Conservation (phyloP, 768 basidiomycete species). For the Paxillus involutus region DNA sequence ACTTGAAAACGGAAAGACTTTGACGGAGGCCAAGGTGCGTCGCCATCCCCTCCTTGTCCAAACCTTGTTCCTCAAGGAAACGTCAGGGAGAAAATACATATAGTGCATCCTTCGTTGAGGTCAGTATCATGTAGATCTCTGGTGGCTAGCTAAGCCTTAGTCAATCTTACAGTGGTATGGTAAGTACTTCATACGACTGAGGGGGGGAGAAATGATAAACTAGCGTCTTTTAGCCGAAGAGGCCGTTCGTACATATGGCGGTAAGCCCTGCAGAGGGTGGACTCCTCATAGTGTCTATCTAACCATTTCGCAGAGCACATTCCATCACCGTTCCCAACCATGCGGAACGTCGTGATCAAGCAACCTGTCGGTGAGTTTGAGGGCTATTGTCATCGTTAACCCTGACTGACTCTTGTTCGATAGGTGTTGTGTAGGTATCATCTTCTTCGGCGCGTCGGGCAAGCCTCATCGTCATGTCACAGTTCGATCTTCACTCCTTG, state of each 20-base stretch:
- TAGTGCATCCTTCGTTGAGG: constrained; percentile 83
- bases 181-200: constrained; percentile 27
- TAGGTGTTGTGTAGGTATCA: constrained; percentile 48
- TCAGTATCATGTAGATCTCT: constrained; percentile 30
- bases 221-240: constrained; percentile 69
- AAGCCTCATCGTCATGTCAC: constrained; percentile 6
- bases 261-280: constrained; percentile 35
- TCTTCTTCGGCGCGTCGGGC: not conserved
- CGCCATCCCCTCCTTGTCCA: not conserved
- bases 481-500: constrained; percentile 83
- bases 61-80: not conserved
- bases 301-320: constrained; percentile 60
- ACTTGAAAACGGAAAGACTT: constrained; percentile 92
- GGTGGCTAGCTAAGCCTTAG: not conserved
- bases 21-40: constrained; percentile 75
- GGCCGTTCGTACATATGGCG: constrained; percentile 89
- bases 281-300: not conserved
- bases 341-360: constrained; percentile 88
- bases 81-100: constrained; percentile 78
- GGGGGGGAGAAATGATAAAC: not conserved
- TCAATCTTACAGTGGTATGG: constrained; percentile 70
- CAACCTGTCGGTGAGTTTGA: constrained; percentile 75
- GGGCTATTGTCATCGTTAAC: constrained; percentile 37
- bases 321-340: constrained; percentile 65
- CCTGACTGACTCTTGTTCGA: not conserved